Evolutionary conservation across 108 stramenopile genomes (phyloP).

Genomic region (Epithemia pelagica): DNA sequence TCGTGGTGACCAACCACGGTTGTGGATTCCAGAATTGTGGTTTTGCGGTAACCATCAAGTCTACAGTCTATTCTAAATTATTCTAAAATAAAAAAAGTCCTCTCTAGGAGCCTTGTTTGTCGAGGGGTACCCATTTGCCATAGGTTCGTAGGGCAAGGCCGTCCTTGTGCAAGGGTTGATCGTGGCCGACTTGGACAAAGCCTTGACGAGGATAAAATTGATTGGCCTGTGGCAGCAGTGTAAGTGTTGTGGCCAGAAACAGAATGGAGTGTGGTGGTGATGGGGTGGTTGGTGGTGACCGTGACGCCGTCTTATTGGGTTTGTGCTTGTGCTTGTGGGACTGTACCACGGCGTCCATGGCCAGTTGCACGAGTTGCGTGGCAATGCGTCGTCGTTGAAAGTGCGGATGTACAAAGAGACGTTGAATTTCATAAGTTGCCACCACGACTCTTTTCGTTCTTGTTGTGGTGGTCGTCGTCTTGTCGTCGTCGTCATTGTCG

Average conservation of each 20-base stretch:
- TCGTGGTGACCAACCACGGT: no score
- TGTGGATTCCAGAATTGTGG: no score
- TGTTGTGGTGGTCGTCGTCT: no score
- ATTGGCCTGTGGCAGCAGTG: slow-evolving; percentile 35
- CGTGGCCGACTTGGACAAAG: no score
- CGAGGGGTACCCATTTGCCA: slow-evolving; percentile 8
- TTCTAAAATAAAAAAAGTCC: not conserved
- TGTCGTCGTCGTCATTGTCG: no score
- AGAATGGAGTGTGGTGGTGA: not conserved
- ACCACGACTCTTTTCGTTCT: no score
- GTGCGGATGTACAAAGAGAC: slow-evolving; percentile 47
- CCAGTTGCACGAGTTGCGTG: slow-evolving; percentile 30
- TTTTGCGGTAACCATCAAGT: no score
- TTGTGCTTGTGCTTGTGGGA: not conserved
- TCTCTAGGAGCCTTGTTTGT: no score
- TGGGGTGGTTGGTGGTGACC: not conserved
- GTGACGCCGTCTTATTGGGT: not conserved
- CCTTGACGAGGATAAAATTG: slow-evolving; percentile 43
- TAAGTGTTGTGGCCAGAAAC: slow-evolving; percentile 46
- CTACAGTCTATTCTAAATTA: not conserved
- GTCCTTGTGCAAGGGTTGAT: not conserved
- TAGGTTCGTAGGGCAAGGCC: slow-evolving; percentile 26
- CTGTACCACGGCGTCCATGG: slow-evolving; percentile 22
- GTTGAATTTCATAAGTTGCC: slow-evolving; percentile 60
- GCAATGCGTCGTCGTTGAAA: slow-evolving; percentile 54